Base-by-base conservation (phyloP, 805 yeast species). In the Starmerella tilneyi region DNA sequence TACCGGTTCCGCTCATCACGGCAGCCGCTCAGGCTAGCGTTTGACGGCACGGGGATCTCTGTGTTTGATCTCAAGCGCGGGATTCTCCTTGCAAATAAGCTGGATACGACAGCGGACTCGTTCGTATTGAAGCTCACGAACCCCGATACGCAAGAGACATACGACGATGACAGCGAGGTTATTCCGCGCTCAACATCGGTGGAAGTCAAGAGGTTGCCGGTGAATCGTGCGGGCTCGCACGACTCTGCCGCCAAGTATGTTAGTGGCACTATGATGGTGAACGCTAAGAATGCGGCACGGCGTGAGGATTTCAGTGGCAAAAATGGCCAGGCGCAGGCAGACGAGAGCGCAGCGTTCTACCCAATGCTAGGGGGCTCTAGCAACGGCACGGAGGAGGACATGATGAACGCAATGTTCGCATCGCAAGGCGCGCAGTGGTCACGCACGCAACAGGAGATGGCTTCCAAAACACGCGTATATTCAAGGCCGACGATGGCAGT, bases 21-120 rank as follows among this genome's bases (percentile, higher is more conserved):
- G 57, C 78, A 75, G 33, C 79, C 83, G 23, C 77, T 83, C 1
- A 74, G 94, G 34, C 76, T 92, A 22, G 73, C 79, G 38, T 92
- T 92, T 59, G 98, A 92, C 62, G 99, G 98, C 17, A 89, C 98
- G 0, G 96, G 97, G 23, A 77, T 92, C 33, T 84, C 94, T 2
- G 94, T 88, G 1, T 92, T 89, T 65, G 99, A 92, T 59, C 67
- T 92, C 49, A 92, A 92, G 64, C 78, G 89, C 50, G 97, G 92
- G 55, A 85, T 92, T 42, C 81, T 92, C 34, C 63, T 72, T 16
- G 84, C 78, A 31, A 89, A 88, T 63, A 82, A 78, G 55, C 69
- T 92, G 13, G 85, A 88, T 5, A 79, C 78, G 48, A 94, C 95
- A 1, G 74, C 79, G 2, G 95, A 84, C 59, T 45, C 55, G 11